Evolutionary conservation across 1,284 basidiomycete species (phyloP).

Genomic region (Psilocybe mexicana): DNA sequence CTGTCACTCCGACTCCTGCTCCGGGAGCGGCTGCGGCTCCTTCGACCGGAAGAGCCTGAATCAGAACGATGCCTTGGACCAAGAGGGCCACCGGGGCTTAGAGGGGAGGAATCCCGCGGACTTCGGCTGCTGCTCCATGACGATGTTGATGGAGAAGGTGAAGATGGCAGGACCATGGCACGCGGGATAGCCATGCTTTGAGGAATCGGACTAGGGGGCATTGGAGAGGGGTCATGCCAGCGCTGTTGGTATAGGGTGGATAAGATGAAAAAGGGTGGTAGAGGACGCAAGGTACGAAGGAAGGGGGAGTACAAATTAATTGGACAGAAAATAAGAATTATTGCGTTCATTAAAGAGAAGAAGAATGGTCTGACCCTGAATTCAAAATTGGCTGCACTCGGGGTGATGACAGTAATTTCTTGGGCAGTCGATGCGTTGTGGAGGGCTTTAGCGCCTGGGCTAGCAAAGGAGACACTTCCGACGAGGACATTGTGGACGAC

Average conservation of each 20-base stretch:
- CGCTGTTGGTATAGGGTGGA: constrained; percentile 40
- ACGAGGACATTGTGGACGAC: constrained; percentile 75
- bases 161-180: constrained; percentile 2
- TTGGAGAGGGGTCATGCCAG: constrained; percentile 72
- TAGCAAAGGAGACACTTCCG: constrained; percentile 71
- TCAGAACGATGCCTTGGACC: constrained; percentile 3
- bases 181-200: constrained; percentile 25
- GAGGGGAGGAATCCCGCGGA: constrained; percentile 22
- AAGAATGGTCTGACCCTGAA: constrained; percentile 52
- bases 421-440: constrained; percentile 78
- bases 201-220: constrained; percentile 48
- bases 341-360: neutral
- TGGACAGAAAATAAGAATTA: neutral
- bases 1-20: neutral
- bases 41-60: constrained; percentile 1
- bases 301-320: neutral
- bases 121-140: constrained; percentile 25
- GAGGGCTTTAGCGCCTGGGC: constrained; percentile 67
- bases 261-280: neutral
- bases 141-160: constrained; percentile 31
- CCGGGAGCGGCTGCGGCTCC: neutral
- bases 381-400: constrained; percentile 63
- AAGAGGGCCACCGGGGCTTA: constrained; percentile 14
- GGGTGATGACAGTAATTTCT: constrained; percentile 72
- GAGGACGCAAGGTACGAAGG: neutral